A percentile compares a stretch with the other conserved stretches of the same genome.
Evolutionary conservation across 768 basidiomycete species (phyloP).

Genomic region (Botryobasidium botryosum): DNA sequence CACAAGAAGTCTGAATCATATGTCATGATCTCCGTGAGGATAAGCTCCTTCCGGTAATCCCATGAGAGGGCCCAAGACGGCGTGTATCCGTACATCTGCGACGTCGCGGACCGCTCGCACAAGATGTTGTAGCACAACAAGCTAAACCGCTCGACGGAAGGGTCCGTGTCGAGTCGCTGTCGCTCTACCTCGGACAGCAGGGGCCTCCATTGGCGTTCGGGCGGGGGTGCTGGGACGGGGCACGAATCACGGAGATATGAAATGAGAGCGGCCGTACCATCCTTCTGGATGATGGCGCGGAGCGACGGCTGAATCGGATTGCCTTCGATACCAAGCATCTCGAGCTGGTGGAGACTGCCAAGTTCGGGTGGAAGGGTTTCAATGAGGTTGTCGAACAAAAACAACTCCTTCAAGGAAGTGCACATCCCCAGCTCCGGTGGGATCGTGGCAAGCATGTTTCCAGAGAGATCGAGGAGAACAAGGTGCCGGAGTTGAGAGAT

Average conservation of each 20-base stretch:
- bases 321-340: constrained; percentile 91
- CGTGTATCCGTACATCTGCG: constrained; percentile 85
- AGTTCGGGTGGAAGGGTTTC: constrained; percentile 69
- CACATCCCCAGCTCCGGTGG: constrained; percentile 86
- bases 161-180: constrained; percentile 42
- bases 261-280: constrained; percentile 82
- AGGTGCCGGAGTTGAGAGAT: constrained; percentile 74
- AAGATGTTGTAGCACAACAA: constrained; percentile 88
- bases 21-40: constrained; percentile 66
- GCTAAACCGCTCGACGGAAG: constrained; percentile 56
- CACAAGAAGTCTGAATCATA: constrained; percentile 82
- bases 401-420: constrained; percentile 75
- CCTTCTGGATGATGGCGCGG: constrained; percentile 75
- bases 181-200: constrained; percentile 41
- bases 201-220: constrained; percentile 60
- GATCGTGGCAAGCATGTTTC: constrained; percentile 60
- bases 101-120: constrained; percentile 78
- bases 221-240: constrained; percentile 64
- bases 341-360: constrained; percentile 80
- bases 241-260: constrained; percentile 87
- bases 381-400: constrained; percentile 92
- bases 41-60: constrained; percentile 81
- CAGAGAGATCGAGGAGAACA: constrained; percentile 80
- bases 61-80: constrained; percentile 93
- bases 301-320: constrained; percentile 73